Evolutionary conservation across 2,329 filamentous ascomycete genomes (phyloP), one percentile per base, ranked within the genome.

Genomic region (Leptographium radiaticola): DNA sequence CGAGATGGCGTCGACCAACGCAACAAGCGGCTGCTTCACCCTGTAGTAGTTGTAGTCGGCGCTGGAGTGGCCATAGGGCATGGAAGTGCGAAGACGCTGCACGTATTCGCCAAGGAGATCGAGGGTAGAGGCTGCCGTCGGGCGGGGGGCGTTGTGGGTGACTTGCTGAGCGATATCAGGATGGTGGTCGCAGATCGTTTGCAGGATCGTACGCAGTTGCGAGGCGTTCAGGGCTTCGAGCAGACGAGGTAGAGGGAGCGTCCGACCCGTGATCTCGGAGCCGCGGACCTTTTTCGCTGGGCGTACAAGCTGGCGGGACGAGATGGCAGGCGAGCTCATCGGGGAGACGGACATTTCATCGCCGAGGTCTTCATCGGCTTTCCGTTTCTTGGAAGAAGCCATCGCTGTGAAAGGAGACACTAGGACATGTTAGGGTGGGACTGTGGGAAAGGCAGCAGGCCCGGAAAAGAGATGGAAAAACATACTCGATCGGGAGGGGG

Each of bases 41-140:
- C 93, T 83, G 66, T 96, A 94, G 68, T 96, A 98, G 51, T 89
- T 85, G 70, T 97, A 97, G 67, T 97, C 91, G 44, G 89, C 89
- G 55, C 83, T 87, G 13, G 85, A 79, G 61, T 89, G 84, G 64
- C 89, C 88, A 62, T 94, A 88, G 0, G 93, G 93, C 61, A 95
- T 89, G 1, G 91, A 83, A 25, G 80, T 79, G 64, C 83, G 85
- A 56, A 98, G 76, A 54, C 80, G 80, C 12, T 82, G 76, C 65
- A 95, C 85, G 67, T 98, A 98, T 57, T 86, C 85, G 59, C 78
- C 75, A 54, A 98, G 74, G 10, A 97, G 87, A 46, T 84, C 77
- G 30, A 97, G 74, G 0, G 88, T 89, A 11, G 88, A 86, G 43
- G 80, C 73, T 52, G 93, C 87, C 39, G 87, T 89, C 0, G 93